Evolutionary conservation across 139 green algal genomes (phyloP), one percentile per base, ranked within the genome.

Genomic region (Volvox reticuliferus): DNA sequence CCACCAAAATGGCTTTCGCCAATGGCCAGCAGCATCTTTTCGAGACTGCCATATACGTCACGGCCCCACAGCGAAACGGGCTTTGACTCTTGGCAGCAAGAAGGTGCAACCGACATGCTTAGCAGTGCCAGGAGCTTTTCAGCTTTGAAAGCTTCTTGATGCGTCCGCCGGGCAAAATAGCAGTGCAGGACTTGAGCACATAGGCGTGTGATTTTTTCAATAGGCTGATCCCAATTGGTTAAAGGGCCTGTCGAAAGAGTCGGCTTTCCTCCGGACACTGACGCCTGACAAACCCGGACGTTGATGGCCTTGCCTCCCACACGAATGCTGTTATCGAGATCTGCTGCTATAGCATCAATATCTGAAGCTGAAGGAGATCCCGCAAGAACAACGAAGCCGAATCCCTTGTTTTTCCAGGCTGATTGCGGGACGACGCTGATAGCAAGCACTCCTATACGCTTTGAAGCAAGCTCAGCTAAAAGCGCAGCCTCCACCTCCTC

Each of bases 331-430:
- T 76, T 76, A 32, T 90, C 86, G 28, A 90, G 86, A 73, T 62
- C 12, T 26, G 21, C 30, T 1, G 73, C 71, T 2, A 76, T 28
- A 13, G 2, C 30, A 12, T 20, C n/a, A 26, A 90, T n/a, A 13
- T 83, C 2, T 1, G 33, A 50, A 22, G 30, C n/a, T 1, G 22
- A 28, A 37, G 86, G 86, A n/a, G 22, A 63, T 19, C 73, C 86
- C 18, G 20, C 30, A 0, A 90, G 20, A 0, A 33, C 79, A 19
- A 90, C 79, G 20, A 90, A 90, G 50, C 86, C 86, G 36, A 71
- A 90, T 68, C 86, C 86, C 30, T 90, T 90, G 19, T 83, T 90
- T 28, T 90, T 90, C 71, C 73, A 90, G 30, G 73, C 50, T 17
- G 44, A 77, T 21, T 90, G 86, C 0, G 86, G 73, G 2, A 90